phyloP scores from a whole-genome alignment of 768 basidiomycete species.

The Lentinus tigrinus region DNA sequence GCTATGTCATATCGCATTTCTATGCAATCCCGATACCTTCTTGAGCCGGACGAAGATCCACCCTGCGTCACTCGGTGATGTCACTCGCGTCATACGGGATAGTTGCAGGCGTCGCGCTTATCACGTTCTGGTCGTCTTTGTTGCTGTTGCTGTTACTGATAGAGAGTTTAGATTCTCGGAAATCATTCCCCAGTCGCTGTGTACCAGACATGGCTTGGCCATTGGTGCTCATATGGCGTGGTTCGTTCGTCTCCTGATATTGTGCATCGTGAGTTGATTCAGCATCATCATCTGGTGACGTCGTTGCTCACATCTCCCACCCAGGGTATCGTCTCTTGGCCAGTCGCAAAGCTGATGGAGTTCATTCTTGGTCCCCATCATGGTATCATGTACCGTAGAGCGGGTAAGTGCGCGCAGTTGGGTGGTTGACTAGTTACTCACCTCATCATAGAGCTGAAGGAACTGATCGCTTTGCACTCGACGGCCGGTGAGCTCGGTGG shows the following conservation, averaged over 20 bases:
- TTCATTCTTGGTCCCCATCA: constrained; percentile 74
- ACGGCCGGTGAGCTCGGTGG: constrained; percentile 69
- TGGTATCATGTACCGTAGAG: constrained; percentile 83
- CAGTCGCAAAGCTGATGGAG: constrained; percentile 77
- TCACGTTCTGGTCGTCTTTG: too few species aligned
- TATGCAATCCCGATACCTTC: too few species aligned
- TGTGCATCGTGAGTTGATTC: constrained; percentile 46
- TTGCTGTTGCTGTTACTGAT: not conserved
- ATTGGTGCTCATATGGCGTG: constrained; percentile 79
- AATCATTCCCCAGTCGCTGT: constrained; percentile 85
- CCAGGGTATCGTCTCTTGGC: constrained; percentile 76
- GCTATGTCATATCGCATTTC: too few species aligned
- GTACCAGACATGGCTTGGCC: constrained; percentile 80
- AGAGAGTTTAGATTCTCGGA: constrained; percentile 63
- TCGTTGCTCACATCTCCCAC: not conserved
- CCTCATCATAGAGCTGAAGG: constrained; percentile 56
- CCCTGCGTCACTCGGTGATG: too few species aligned
- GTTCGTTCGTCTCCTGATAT: constrained; percentile 64
- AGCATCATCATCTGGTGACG: too few species aligned
- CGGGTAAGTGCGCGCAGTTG: constrained; percentile 24
- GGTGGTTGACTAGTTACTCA: not conserved
- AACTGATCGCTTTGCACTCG: constrained; percentile 82
- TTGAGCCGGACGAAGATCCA: too few species aligned
- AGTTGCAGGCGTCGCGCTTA: too few species aligned
- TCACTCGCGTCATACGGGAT: too few species aligned